These are phyloP conservation scores for Pholiota adiposa DNA, from an alignment of 1,284 basidiomycete species.

Conservation along the genomic window DNA sequence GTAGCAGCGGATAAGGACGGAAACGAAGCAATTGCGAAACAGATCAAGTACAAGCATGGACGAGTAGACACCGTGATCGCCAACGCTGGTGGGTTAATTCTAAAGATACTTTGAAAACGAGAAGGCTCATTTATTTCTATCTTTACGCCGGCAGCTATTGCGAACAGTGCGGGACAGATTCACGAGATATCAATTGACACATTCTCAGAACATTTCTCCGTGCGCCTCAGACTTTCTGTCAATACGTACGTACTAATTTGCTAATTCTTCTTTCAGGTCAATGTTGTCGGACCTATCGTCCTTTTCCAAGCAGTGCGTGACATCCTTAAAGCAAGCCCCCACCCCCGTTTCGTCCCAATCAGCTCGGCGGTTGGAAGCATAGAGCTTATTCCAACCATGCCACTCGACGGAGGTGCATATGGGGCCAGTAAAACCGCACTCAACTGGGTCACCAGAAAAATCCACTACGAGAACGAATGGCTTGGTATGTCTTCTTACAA, in stretches of 20 bases:
- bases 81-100: conserved; percentile 12
- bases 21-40: not conserved
- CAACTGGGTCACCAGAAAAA: not conserved
- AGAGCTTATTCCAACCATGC: not conserved
- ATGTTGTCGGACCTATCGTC: conserved; percentile 3
- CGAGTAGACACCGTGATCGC: conserved; percentile 10
- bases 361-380: not conserved
- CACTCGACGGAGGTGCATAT: not conserved
- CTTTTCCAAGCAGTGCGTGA: conserved; percentile 9
- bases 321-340: conserved; percentile 7
- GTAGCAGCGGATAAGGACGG: conserved; percentile 3
- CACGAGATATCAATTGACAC: not conserved
- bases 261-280: not conserved
- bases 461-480: conserved; percentile 12
- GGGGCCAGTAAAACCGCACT: not conserved
- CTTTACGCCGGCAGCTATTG: not conserved
- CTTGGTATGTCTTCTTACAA: not conserved
- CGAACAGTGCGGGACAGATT: not conserved
- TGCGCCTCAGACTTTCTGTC: not conserved
- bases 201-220: not conserved
- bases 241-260: not conserved
- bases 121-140: not conserved
- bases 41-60: conserved; percentile 4
- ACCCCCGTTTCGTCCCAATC: conserved; percentile 7
- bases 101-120: not conserved